phyloP scores from a whole-genome alignment of 2,329 filamentous ascomycete species.

The Nemania sp. region DNA sequence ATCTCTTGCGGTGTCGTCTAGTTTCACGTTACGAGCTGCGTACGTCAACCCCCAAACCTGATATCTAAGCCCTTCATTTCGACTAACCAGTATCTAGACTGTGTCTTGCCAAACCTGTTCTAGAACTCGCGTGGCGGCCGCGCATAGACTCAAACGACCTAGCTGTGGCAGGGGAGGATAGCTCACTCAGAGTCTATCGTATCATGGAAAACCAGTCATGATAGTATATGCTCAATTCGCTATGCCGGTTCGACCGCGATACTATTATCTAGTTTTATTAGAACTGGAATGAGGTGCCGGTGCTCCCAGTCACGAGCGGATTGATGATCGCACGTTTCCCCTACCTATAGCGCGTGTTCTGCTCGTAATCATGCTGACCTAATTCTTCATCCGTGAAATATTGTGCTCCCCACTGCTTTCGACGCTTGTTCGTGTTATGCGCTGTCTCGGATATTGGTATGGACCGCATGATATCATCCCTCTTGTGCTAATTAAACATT shows the following conservation, averaged over 20 bases:
- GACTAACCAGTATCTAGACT: conserved; percentile 43
- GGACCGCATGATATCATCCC: conserved; percentile 11
- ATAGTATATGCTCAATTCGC: conserved; percentile 4
- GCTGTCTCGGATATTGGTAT: not conserved
- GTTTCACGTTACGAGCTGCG: conserved; percentile 43
- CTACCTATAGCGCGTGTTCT: too few relatives aligned
- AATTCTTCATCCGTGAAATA: too few relatives aligned
- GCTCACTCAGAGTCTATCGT: conserved; percentile 61
- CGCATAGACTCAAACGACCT: conserved; percentile 43
- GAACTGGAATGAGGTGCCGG: too few relatives aligned
- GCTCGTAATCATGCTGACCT: too few relatives aligned
- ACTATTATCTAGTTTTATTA: not conserved
- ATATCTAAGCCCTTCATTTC: not conserved
- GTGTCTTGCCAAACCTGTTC: conserved; percentile 65
- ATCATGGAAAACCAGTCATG: conserved; percentile 37
- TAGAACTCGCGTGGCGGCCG: conserved; percentile 72
- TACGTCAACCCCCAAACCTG: conserved; percentile 38
- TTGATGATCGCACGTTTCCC: too few relatives aligned
- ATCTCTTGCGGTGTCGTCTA: conserved; percentile 43
- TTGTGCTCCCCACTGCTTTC: too few relatives aligned
- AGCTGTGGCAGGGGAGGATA: conserved; percentile 63
- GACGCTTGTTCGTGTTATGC: not conserved
- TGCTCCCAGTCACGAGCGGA: too few relatives aligned
- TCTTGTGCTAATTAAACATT: conserved; percentile 33
- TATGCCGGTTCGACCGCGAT: not conserved